Conservation (phyloP, 148 eudicot species). For the Chenopodium quinoa region DNA sequence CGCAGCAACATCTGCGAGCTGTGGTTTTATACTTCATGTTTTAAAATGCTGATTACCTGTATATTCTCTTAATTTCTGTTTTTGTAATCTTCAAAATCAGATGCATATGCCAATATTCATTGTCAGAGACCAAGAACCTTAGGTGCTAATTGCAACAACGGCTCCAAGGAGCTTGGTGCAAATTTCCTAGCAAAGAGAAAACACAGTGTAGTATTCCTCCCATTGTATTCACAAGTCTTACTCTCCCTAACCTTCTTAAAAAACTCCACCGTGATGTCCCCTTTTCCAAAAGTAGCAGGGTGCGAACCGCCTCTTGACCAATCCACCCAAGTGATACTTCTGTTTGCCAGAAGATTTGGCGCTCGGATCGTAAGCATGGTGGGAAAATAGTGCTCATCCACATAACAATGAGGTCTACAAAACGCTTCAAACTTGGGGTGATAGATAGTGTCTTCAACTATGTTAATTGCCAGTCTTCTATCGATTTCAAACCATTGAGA, state of each 20-base stretch:
- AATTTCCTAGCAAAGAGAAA: slow-evolving; percentile 72
- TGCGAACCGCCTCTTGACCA: slow-evolving; percentile 94
- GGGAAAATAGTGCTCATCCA: slow-evolving; percentile 89
- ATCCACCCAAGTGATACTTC: slow-evolving; percentile 88
- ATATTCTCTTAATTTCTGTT: background rate
- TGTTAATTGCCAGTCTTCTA: slow-evolving; percentile 52
- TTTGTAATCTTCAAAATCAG: background rate
- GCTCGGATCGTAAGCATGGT: slow-evolving; percentile 79
- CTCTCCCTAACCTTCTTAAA: slow-evolving; percentile 39
- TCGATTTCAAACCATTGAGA: slow-evolving; percentile 79
- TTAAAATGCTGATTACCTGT: background rate
- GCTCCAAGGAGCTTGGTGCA: slow-evolving; percentile 70
- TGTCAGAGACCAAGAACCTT: slow-evolving; percentile 41
- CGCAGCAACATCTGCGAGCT: background rate
- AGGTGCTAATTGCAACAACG: slow-evolving; percentile 50
- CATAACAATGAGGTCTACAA: slow-evolving; percentile 72
- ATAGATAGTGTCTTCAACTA: slow-evolving; percentile 54
- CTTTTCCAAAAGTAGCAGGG: slow-evolving; percentile 70
- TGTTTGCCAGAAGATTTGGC: slow-evolving; percentile 49
- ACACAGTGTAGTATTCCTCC: slow-evolving; percentile 44
- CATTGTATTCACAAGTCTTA: slow-evolving; percentile 53
- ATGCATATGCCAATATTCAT: background rate
- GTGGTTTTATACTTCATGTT: background rate
- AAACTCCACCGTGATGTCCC: slow-evolving; percentile 56
- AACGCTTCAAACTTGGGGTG: slow-evolving; percentile 62